Conservation (phyloP, 2,329 filamentous ascomycete species). For the Sclerotinia sclerotiorum region DNA sequence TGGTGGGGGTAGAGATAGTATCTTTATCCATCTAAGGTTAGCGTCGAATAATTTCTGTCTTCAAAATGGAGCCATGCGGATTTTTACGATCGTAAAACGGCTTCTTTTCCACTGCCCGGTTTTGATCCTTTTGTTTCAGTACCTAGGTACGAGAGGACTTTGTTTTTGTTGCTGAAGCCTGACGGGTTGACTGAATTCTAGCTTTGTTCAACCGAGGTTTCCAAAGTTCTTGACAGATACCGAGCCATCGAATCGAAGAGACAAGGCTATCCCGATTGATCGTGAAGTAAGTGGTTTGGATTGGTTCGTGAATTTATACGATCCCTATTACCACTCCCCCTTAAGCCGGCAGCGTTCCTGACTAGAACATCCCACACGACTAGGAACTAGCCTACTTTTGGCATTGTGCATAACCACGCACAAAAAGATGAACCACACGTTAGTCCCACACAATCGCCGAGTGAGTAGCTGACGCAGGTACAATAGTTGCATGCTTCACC, state of each 20-base stretch:
- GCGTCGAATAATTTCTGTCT: constrained; percentile 2
- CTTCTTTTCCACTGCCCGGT: background rate
- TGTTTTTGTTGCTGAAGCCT: background rate
- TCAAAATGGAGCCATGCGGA: constrained; percentile 18
- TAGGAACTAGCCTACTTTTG: background rate
- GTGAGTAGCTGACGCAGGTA: constrained; percentile 11
- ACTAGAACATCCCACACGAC: background rate
- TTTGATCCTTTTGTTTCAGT: constrained; percentile 18
- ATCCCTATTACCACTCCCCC: constrained; percentile 12
- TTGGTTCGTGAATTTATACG: background rate
- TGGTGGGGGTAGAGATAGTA: constrained; percentile 17
- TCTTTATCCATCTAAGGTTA: background rate
- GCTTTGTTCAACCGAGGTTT: background rate
- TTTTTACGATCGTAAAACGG: constrained; percentile 5
- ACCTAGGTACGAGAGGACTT: background rate
- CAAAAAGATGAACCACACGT: constrained; percentile 19
- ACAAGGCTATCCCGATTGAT: constrained; percentile 7
- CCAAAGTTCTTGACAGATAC: background rate
- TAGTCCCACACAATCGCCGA: constrained; percentile 16
- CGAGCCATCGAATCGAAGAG: constrained; percentile 6
- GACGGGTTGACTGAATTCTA: background rate
- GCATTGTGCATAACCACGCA: constrained; percentile 14
- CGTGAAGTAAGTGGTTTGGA: background rate
- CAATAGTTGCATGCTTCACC: constrained; percentile 20
- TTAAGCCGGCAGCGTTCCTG: constrained; percentile 17